A percentile compares a stretch with the other conserved stretches of the same genome.
phyloP scores from a whole-genome alignment of 2,329 filamentous ascomycete species.

The Cordyceps farinosa region DNA sequence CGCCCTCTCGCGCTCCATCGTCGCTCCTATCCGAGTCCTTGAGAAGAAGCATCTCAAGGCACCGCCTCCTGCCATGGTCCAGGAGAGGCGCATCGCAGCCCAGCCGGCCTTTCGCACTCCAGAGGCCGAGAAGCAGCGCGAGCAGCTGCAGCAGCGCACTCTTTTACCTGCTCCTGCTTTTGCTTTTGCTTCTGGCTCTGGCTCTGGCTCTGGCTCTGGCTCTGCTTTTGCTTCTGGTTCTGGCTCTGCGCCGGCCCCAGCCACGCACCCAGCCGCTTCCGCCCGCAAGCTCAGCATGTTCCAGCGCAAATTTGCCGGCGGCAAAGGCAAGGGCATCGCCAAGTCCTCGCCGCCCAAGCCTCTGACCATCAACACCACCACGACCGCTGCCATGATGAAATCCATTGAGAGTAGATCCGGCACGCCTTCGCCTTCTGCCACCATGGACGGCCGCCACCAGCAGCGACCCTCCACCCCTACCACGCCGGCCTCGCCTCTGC shows the following conservation, averaged over 20 bases:
- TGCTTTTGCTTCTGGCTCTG: not conserved
- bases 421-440: conserved; percentile 15
- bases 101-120: conserved; percentile 33
- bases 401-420: not conserved
- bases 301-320: conserved; percentile 16
- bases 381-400: conserved; percentile 19
- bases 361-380: conserved; percentile 16
- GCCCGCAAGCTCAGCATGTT: conserved; percentile 10
- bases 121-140: conserved; percentile 21
- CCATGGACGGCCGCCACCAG: not conserved
- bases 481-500: conserved; percentile 32
- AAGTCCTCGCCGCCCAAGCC: not conserved
- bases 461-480: conserved; percentile 24
- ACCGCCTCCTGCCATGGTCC: conserved; percentile 53
- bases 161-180: not conserved
- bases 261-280: conserved; percentile 9
- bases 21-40: conserved; percentile 29
- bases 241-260: conserved; percentile 11
- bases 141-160: conserved; percentile 14
- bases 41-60: conserved; percentile 35
- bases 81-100: conserved; percentile 46
- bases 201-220: too few relatives aligned
- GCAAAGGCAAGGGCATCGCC: not conserved
- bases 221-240: too few relatives aligned
- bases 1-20: conserved; percentile 37